Evolutionary conservation across 2,329 filamentous ascomycete genomes (phyloP).

Genomic region (Fusarium graminum): DNA sequence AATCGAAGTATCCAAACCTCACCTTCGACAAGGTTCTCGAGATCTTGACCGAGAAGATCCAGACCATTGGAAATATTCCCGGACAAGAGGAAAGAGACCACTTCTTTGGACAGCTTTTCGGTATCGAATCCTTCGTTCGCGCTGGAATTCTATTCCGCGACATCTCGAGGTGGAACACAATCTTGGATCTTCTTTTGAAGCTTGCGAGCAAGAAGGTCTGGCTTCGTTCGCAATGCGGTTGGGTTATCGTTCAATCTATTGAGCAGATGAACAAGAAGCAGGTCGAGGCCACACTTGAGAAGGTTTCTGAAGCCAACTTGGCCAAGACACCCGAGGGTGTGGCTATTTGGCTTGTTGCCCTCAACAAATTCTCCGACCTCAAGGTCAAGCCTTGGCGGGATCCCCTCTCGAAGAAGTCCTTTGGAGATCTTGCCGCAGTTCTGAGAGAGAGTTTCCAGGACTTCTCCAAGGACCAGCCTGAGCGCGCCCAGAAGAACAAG

Average conservation of each 20-base stretch:
- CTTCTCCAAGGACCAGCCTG: conserved; percentile 60
- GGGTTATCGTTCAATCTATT: conserved; percentile 81
- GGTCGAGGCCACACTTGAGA: conserved; percentile 72
- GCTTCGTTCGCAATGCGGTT: conserved; percentile 89
- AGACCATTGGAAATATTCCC: conserved; percentile 65
- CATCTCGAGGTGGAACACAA: conserved; percentile 70
- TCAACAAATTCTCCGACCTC: conserved; percentile 72
- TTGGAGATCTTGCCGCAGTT: conserved; percentile 77
- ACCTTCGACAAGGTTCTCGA: conserved; percentile 68
- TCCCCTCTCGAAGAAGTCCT: conserved; percentile 77
- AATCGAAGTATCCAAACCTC: conserved; percentile 64
- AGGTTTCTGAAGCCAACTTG: conserved; percentile 73
- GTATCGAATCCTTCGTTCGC: conserved; percentile 86
- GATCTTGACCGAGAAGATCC: conserved; percentile 68
- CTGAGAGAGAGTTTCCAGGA: conserved; percentile 79
- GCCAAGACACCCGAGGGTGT: conserved; percentile 89
- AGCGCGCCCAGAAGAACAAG: conserved; percentile 62
- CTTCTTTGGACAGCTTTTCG: conserved; percentile 87
- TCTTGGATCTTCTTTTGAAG: conserved; percentile 80
- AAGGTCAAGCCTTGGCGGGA: conserved; percentile 81
- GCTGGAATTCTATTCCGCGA: conserved; percentile 77
- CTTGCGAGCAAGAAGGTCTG: conserved; percentile 86
- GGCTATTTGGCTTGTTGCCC: conserved; percentile 84
- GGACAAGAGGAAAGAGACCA: conserved; percentile 87
- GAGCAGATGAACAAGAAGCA: conserved; percentile 70